phyloP scores from a whole-genome alignment of 2,329 filamentous ascomycete genomes.

The Xylaria sp. region DNA sequence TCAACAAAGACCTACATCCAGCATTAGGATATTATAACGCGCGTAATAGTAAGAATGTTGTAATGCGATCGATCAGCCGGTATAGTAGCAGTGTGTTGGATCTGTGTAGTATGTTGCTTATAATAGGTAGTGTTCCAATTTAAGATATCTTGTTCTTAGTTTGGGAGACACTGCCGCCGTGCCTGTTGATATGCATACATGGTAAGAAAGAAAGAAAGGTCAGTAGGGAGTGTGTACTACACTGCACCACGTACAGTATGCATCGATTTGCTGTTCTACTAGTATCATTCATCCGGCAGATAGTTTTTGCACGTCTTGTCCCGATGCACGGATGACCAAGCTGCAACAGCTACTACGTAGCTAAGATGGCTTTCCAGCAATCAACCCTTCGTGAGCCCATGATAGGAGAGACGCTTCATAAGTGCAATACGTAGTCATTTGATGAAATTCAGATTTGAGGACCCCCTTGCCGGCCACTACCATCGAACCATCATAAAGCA shows the following conservation, averaged over 20 bases:
- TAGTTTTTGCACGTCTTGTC: slow-evolving; percentile 7
- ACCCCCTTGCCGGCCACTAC: neutral
- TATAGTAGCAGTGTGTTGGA: neutral
- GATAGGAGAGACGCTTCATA: neutral
- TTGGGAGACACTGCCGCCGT: neutral
- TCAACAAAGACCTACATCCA: neutral
- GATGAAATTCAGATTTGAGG: neutral
- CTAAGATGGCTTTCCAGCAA: slow-evolving; percentile 1
- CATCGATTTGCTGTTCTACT: slow-evolving; percentile 1
- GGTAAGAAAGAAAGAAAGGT: neutral
- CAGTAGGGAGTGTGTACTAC: neutral
- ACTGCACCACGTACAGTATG: neutral
- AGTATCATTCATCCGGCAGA: slow-evolving; percentile 7
- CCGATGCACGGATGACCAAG: slow-evolving; percentile 21
- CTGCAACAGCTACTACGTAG: slow-evolving; percentile 5
- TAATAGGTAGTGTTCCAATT: neutral
- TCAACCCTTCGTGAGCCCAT: neutral
- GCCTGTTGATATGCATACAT: neutral
- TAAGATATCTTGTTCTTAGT: neutral
- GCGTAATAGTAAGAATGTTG: neutral
- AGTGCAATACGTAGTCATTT: neutral
- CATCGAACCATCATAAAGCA: neutral
- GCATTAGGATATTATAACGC: neutral
- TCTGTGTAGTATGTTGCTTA: neutral
- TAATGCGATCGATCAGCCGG: neutral